Base-by-base conservation (phyloP, 2,329 filamentous ascomycete species). In the Aspergillus tanneri region DNA sequence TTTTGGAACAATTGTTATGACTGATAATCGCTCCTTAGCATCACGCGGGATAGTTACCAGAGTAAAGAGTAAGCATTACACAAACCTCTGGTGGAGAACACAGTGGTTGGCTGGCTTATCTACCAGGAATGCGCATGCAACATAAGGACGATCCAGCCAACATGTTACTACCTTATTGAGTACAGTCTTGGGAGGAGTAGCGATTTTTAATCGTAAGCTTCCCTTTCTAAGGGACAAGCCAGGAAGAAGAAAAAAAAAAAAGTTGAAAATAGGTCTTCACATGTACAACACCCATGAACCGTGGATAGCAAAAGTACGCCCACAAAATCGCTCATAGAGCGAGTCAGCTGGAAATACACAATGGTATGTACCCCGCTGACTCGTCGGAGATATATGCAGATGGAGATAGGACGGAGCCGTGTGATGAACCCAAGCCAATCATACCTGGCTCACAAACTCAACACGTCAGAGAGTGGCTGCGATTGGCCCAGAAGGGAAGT, bases 401-500 rank as follows among this genome's bases (percentile, higher is more conserved):
- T 43, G 32, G 30, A 6, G 36, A 6, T n/a, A n/a, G n/a, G n/a
- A 18, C 10, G 14, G 30, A 18, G 14, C n/a, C 28, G 7, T 3
- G 30, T 9, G 14, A 34, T 14, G 30, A 18, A 6, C 6, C 5
- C 8, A 2, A 3, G 12, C 30, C 30, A 34, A 34, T 34, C 5
- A 34, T 2, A 11, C 5, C 6, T 12, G n/a, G n/a, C 11, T 16
- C 28, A 25, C 12, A 14, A 6, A 12, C n/a, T 32, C 11, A 5
- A 11, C 5, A 12, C 16, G 28, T 14, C 12, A 32, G 28, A 16
- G 30, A 5, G 41, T 18, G 30, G 22, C 41, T 14, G 41, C 19
- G 21, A 43, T 43, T 35, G 23, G 42, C 23, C 32, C 8, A 45
- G 36, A 28, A 45, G 9, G 38, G 18, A 35, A 49, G 37, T 47